A percentile compares a stretch with the other conserved stretches of the same genome.
phyloP scores from a whole-genome alignment of 2,329 filamentous ascomycete genomes.

The Falciphora oryzae region DNA sequence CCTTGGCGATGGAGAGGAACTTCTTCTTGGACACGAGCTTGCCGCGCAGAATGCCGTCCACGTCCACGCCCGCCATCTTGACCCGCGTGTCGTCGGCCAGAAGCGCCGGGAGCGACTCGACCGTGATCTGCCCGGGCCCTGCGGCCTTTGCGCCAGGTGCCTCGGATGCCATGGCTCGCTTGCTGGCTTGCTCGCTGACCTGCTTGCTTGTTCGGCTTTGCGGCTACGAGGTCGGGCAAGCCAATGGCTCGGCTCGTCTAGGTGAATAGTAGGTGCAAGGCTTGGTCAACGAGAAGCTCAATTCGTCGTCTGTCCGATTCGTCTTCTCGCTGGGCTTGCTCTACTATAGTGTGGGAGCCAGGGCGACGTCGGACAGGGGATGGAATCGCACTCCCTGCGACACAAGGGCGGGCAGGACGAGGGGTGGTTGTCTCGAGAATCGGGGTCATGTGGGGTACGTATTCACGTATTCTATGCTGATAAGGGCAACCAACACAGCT shows the following conservation, averaged over 20 bases:
- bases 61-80: conserved; percentile 83
- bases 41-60: conserved; percentile 80
- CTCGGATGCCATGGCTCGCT: neutral
- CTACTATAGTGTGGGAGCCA: neutral
- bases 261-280: neutral
- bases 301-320: neutral
- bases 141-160: neutral
- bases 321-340: neutral
- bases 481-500: neutral
- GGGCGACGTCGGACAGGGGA: too few relatives aligned
- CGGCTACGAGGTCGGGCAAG: too few relatives aligned
- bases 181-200: neutral
- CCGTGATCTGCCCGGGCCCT: conserved; percentile 38
- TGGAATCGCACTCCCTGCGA: neutral
- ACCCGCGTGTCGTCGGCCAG: conserved; percentile 69
- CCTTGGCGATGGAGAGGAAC: conserved; percentile 74
- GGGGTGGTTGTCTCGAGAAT: neutral
- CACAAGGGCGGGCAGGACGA: neutral
- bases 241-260: neutral
- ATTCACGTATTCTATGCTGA: neutral
- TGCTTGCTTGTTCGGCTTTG: neutral
- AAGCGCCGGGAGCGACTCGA: conserved; percentile 58
- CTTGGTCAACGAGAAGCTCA: neutral
- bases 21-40: conserved; percentile 92
- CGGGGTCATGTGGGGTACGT: too few relatives aligned